Conservation (phyloP, 208 protist species). For the Leishmania braziliensis region DNA sequence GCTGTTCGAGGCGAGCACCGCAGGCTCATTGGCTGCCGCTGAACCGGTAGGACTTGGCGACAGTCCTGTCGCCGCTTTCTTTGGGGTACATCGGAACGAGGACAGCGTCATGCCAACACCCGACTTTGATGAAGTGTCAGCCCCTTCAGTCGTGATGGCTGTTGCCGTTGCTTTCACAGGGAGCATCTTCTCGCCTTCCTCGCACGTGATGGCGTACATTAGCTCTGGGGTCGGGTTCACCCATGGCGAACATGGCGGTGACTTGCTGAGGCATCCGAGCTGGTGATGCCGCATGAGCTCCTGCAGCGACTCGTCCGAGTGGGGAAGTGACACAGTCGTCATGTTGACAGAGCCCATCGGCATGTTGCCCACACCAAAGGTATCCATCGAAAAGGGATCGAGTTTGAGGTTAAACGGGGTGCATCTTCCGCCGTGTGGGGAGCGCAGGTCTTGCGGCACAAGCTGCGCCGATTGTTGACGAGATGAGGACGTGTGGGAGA, state of each 20-base stretch:
- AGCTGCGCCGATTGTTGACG: constrained; percentile 29
- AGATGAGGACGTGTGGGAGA: constrained; percentile 22
- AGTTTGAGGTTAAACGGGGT: constrained; percentile 19
- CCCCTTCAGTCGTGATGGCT: not conserved
- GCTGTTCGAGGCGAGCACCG: not conserved
- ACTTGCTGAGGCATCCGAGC: not conserved
- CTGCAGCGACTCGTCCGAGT: not conserved
- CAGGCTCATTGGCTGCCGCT: not conserved
- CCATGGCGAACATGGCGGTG: constrained; percentile 13
- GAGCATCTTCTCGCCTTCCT: constrained; percentile 5
- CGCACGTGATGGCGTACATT: constrained; percentile 21
- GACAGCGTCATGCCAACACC: not conserved
- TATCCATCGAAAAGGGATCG: constrained; percentile 17
- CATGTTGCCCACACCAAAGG: not conserved
- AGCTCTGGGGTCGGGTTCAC: constrained; percentile 23
- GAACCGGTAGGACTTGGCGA: not conserved
- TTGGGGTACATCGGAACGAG: too few relatives aligned
- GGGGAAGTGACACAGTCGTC: constrained; percentile 4
- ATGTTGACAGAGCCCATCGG: not conserved
- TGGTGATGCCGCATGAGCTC: not conserved
- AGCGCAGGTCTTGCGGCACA: constrained; percentile 26
- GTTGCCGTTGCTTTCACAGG: not conserved
- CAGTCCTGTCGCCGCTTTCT: not conserved
- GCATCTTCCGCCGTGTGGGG: not conserved
- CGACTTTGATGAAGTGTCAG: not conserved